Conservation (phyloP, 2,329 filamentous ascomycete genomes). For the Aspergillus tubingensis region DNA sequence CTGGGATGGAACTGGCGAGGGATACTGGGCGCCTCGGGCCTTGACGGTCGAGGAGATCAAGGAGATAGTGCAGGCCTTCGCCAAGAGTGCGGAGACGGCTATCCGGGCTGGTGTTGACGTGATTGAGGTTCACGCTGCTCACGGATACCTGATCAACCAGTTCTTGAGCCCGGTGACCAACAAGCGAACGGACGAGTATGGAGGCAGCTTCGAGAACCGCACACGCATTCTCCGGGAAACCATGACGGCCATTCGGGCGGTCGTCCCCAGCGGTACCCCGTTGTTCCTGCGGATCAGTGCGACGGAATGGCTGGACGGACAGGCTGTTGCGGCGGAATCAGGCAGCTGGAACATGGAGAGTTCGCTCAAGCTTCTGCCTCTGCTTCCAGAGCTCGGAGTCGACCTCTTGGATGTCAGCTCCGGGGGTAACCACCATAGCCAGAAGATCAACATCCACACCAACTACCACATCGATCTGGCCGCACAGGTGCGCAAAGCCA, state of each 20-base stretch:
- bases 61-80: conserved; percentile 62
- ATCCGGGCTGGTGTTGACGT: conserved; percentile 72
- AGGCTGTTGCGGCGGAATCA: conserved; percentile 21
- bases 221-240: conserved; percentile 67
- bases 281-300: conserved; percentile 71
- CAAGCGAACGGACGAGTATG: conserved; percentile 59
- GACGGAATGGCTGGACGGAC: conserved; percentile 69
- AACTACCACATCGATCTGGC: conserved; percentile 56
- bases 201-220: conserved; percentile 61
- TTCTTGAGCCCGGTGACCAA: conserved; percentile 73
- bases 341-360: conserved; percentile 45
- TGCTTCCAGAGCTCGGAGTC: conserved; percentile 44
- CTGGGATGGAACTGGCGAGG: conserved; percentile 61
- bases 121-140: conserved; percentile 76
- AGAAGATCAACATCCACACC: conserved; percentile 47
- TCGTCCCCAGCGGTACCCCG: conserved; percentile 67
- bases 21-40: conserved; percentile 63
- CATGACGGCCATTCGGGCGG: conserved; percentile 59
- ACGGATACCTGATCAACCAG: conserved; percentile 72
- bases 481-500: conserved; percentile 44
- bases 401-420: conserved; percentile 51
- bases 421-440: conserved; percentile 48
- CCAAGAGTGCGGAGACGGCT: conserved; percentile 58
- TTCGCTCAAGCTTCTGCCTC: conserved; percentile 42
- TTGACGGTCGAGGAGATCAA: conserved; percentile 69